Evolutionary conservation across 305 asterid genomes (phyloP).

Genomic region (Caryopteris hybrid): DNA sequence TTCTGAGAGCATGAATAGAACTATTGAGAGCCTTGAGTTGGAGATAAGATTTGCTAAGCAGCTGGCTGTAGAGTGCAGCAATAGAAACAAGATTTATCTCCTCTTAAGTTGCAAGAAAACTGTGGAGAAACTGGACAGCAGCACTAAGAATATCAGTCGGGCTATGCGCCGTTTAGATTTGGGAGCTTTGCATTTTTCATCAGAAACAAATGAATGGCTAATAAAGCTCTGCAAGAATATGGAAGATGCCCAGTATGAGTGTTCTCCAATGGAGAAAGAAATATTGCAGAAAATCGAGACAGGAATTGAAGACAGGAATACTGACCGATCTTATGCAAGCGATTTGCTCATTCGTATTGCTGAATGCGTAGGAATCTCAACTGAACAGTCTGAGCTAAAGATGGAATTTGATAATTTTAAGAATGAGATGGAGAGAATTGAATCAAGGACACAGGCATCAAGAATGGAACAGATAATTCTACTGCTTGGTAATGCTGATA

Average conservation of each 20-base stretch:
- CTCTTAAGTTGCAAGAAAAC: constrained; percentile 34
- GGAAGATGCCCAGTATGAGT: constrained; percentile 24
- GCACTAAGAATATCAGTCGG: constrained; percentile 22
- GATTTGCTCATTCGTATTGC: constrained; percentile 32
- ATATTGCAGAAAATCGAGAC: constrained; percentile 33
- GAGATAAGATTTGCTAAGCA: constrained; percentile 31
- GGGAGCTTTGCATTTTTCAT: constrained; percentile 15
- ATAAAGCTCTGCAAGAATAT: constrained; percentile 29
- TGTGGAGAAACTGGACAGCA: constrained; percentile 25
- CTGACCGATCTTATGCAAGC: constrained; percentile 37
- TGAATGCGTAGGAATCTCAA: constrained; percentile 29
- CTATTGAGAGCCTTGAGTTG: constrained; percentile 24
- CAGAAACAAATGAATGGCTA: constrained; percentile 19
- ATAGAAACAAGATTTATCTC: constrained; percentile 37
- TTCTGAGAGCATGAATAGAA: background rate
- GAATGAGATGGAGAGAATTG: constrained; percentile 18
- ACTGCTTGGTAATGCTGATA: constrained; percentile 38
- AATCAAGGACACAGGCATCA: constrained; percentile 27
- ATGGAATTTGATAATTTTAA: constrained; percentile 28
- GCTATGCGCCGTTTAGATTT: constrained; percentile 17
- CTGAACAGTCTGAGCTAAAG: constrained; percentile 24
- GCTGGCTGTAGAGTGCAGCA: constrained; percentile 26
- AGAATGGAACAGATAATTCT: constrained; percentile 42
- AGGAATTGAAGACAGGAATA: constrained; percentile 35
- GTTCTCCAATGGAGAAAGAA: constrained; percentile 28